These are phyloP conservation scores for Cercospora sp. DNA, from an alignment of 2,329 filamentous ascomycete genomes.

Conservation along the genomic window DNA sequence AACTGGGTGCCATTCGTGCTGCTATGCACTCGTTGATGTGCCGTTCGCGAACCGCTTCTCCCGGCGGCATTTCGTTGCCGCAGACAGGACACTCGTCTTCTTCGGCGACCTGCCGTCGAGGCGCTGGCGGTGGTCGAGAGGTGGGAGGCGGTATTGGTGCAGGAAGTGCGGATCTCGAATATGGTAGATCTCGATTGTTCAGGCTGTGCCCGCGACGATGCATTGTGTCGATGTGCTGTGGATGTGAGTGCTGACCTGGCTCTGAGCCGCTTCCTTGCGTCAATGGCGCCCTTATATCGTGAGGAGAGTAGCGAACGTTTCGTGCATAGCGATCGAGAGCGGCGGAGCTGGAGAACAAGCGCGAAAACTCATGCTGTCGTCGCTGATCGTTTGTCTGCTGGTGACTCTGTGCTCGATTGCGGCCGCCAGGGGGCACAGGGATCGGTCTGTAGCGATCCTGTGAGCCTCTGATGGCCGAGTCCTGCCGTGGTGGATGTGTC, in stretches of 20 bases:
- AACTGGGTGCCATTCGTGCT: constrained; percentile 26
- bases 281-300: not conserved
- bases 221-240: not conserved
- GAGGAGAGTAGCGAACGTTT: not conserved
- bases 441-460: constrained; percentile 8
- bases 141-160: not conserved
- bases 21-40: constrained; percentile 45
- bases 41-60: constrained; percentile 44
- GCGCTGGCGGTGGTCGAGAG: constrained; percentile 4
- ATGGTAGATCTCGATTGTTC: constrained; percentile 2
- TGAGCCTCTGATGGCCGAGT: not conserved
- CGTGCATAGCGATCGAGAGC: constrained; percentile 3
- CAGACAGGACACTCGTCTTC: constrained; percentile 81
- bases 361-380: constrained; percentile 2
- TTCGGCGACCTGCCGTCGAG: constrained; percentile 50
- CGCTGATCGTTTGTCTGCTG: constrained; percentile 10
- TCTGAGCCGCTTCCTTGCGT: not conserved
- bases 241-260: not conserved
- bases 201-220: constrained; percentile 6
- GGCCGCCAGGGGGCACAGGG: constrained; percentile 5
- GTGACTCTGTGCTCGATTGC: constrained; percentile 11
- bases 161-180: not conserved
- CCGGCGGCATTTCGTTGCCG: constrained; percentile 66
- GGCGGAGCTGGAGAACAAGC: not conserved
- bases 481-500: not conserved